Evolutionary conservation across 2,329 filamentous ascomycete genomes (phyloP), one percentile per base, ranked within the genome.

Genomic region (Penicillium oxalicum): DNA sequence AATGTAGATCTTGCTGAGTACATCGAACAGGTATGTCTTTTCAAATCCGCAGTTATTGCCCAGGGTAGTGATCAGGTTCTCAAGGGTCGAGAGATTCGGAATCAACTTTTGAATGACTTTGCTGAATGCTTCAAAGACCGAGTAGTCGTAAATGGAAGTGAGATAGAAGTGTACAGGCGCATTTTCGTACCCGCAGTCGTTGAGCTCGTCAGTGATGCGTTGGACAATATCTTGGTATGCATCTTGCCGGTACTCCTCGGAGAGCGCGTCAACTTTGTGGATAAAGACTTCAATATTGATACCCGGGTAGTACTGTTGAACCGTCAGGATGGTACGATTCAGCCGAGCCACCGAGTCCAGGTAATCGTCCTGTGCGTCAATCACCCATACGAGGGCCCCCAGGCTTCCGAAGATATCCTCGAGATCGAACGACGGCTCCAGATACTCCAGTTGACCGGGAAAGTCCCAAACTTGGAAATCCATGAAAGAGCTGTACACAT

Each of bases 401-500:
- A 95, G 88, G 63, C 91, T 90, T 58, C 89, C 87, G 69, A 98
- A 98, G 62, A 97, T 91, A 62, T 88, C 85, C 60, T 95, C 89
- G 54, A 93, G 86, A 66, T 97, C 91, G 62, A 95, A 95, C 41
- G 83, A 86, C 4, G 88, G 84, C 62, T 93, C 89, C 51, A 94
- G 84, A 61, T 95, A 94, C 71, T 96, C 88, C 56, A 97, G 82
- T 70, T 97, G 91, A 25, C 91, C 91, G 2, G 93, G 93, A 49
- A 98, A 91, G 66, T 98, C 93, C 88, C 91, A 96, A 41, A 96
- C 88, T 71, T 97, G 91, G 59, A 97, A 96, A 66, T 97, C 91
- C 90, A 97, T 96, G 67, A 98, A 97, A 3, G 93, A 97, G 59
- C 90, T 96, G 50, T 0, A 5, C 9, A 11, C 5, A 32, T 32